These are phyloP conservation scores for Yamadazyma nakazawae DNA, from an alignment of 805 yeast genomes.

Conservation along the genomic window DNA sequence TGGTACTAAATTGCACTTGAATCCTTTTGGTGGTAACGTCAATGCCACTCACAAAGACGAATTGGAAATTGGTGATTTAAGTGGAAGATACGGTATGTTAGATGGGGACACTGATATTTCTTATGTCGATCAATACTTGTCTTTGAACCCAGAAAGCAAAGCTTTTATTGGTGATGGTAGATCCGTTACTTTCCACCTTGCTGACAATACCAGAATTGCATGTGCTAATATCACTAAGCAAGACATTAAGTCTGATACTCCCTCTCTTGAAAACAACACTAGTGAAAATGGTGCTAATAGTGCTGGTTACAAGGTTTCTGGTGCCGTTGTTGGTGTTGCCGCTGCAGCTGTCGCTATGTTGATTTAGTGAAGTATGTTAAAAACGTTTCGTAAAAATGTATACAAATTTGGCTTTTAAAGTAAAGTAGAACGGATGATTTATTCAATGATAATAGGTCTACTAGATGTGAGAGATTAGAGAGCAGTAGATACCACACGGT, in stretches of 20 bases:
- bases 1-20: conserved; percentile 35
- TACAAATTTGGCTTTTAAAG: background rate
- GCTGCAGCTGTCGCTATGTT: conserved; percentile 1
- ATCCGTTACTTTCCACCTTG: conserved; percentile 36
- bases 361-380: background rate
- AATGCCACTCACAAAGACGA: conserved; percentile 22
- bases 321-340: conserved; percentile 4
- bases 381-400: background rate
- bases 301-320: conserved; percentile 2
- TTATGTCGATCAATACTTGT: conserved; percentile 29
- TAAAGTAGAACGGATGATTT: too few species aligned
- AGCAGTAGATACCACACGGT: too few species aligned
- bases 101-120: conserved; percentile 23
- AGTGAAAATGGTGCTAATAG: conserved; percentile 1
- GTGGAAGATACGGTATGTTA: conserved; percentile 38
- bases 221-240: conserved; percentile 37
- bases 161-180: conserved; percentile 30
- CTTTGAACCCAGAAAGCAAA: conserved; percentile 25
- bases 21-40: conserved; percentile 35
- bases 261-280: conserved; percentile 3
- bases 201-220: conserved; percentile 30
- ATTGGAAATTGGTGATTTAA: conserved; percentile 36
- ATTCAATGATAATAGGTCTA: too few species aligned
- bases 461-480: too few species aligned
- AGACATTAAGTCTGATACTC: conserved; percentile 1